These are phyloP conservation scores for Cyberlindnera euphorbiae DNA, from an alignment of 805 yeast genomes.

Conservation along the genomic window DNA sequence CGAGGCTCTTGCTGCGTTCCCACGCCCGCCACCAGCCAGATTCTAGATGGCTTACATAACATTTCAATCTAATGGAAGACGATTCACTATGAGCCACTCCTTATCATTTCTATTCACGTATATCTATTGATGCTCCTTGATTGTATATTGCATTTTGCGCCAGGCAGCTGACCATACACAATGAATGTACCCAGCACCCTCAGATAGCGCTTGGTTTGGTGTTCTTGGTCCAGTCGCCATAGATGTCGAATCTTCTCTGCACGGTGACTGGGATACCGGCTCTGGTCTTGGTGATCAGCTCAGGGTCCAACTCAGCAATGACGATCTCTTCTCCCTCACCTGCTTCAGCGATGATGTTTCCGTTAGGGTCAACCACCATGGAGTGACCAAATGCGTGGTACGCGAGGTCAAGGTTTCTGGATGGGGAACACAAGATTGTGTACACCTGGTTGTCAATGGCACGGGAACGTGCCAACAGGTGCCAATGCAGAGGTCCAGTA, in stretches of 20 bases:
- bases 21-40: no score
- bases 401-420: constrained; percentile 57
- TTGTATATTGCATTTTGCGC: no score
- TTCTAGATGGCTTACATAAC: no score
- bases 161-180: no score
- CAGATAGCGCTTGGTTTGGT: constrained; percentile 16
- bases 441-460: constrained; percentile 74
- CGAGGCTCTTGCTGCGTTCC: no score
- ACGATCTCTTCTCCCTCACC: constrained; percentile 75
- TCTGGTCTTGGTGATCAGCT: constrained; percentile 51
- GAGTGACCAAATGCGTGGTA: constrained; percentile 72
- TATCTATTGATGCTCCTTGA: no score
- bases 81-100: no score
- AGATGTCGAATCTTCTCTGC: constrained; percentile 71
- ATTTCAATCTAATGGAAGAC: no score
- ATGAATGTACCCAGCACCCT: no score
- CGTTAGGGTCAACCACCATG: constrained; percentile 60
- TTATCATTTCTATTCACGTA: no score
- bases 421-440: constrained; percentile 82
- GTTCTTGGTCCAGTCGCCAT: constrained; percentile 23
- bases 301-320: constrained; percentile 69
- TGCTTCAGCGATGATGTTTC: constrained; percentile 66
- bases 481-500: constrained; percentile 86
- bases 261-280: constrained; percentile 60
- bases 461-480: constrained; percentile 63